Evolutionary conservation across 225 moss, liverwort and hornwort genomes (phyloP).

Genomic region (Neckera pumila): DNA sequence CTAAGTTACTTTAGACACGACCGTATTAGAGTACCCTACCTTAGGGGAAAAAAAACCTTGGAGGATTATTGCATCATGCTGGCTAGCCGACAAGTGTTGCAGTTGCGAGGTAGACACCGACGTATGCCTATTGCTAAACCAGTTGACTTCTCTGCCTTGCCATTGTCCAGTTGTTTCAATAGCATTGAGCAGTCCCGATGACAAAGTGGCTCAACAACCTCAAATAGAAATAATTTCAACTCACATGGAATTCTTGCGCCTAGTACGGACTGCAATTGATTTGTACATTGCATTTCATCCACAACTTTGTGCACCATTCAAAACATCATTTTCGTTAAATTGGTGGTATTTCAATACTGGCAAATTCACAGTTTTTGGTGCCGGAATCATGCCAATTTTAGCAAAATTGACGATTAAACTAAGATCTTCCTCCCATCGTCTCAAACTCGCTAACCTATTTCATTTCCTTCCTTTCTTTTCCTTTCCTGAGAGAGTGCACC

Average conservation of each 20-base stretch:
- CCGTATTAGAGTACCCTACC: no score
- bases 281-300: no score
- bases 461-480: background rate
- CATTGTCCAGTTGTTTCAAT: background rate
- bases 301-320: no score
- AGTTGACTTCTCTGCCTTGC: background rate
- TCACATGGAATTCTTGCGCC: background rate
- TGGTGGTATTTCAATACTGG: background rate
- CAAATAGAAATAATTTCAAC: background rate
- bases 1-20: no score
- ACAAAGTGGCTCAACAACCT: background rate
- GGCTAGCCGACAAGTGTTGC: background rate
- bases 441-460: background rate
- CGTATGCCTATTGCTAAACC: background rate
- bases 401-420: no score
- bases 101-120: background rate
- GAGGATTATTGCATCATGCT: background rate
- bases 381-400: background rate
- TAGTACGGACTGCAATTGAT: background rate
- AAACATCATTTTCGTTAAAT: background rate
- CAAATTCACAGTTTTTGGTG: no score
- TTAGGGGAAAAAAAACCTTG: no score
- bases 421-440: background rate
- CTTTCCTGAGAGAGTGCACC: background rate
- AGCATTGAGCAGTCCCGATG: no score